Percentiles rank a stretch among this genome's conserved stretches.
phyloP scores from a whole-genome alignment of 2,329 filamentous ascomycete genomes.

The Xylariaceae sp. region DNA sequence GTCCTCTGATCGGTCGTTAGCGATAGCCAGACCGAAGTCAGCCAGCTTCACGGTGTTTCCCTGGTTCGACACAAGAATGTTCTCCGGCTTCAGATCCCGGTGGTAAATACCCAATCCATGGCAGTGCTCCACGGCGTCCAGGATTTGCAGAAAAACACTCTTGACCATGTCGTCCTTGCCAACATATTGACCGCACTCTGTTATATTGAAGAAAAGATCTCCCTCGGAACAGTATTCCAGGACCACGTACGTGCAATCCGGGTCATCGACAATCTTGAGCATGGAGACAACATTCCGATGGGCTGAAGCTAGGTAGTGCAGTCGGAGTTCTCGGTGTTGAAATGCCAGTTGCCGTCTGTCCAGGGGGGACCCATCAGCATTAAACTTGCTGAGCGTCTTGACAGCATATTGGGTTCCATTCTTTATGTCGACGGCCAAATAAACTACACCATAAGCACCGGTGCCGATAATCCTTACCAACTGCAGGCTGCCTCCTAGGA shows the following conservation, averaged over 20 bases:
- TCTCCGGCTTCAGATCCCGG: slow-evolving; percentile 95
- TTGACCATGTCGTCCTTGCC: slow-evolving; percentile 86
- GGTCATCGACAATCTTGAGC: slow-evolving; percentile 85
- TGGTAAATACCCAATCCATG: slow-evolving; percentile 93
- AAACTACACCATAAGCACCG: slow-evolving; percentile 95
- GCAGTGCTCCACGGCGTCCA: slow-evolving; percentile 95
- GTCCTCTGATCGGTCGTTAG: slow-evolving; percentile 77
- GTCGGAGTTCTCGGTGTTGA: slow-evolving; percentile 85
- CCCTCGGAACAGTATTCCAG: slow-evolving; percentile 96
- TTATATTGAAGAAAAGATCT: slow-evolving; percentile 96
- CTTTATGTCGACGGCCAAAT: slow-evolving; percentile 78
- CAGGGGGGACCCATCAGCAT: slow-evolving; percentile 62
- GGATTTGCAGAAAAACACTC: slow-evolving; percentile 84
- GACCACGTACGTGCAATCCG: slow-evolving; percentile 91
- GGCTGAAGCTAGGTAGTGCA: slow-evolving; percentile 82
- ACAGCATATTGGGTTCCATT: slow-evolving; percentile 83
- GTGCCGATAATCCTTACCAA: slow-evolving; percentile 82
- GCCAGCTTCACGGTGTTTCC: slow-evolving; percentile 91
- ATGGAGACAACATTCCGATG: slow-evolving; percentile 93
- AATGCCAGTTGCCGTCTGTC: slow-evolving; percentile 83
- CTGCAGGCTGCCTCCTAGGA: slow-evolving; percentile 77
- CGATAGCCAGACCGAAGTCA: slow-evolving; percentile 93
- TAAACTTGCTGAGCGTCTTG: slow-evolving; percentile 92
- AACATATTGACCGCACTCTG: slow-evolving; percentile 86
- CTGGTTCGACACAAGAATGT: slow-evolving; percentile 85